Conservation (phyloP, 1,139 yeast genomes). For the Blastobotrys capitulatus region DNA sequence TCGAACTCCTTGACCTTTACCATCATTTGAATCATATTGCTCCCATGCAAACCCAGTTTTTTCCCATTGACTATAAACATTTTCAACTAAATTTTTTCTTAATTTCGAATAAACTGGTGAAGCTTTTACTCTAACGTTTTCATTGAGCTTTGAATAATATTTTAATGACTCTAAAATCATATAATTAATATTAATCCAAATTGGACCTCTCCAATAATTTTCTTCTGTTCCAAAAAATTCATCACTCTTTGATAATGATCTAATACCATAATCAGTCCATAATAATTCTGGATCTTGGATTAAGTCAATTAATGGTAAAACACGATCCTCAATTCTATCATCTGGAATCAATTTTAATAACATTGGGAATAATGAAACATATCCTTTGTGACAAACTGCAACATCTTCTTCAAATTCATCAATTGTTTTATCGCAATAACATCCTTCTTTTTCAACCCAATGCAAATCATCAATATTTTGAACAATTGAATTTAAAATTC, state of each 20-base stretch:
- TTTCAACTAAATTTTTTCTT: constrained; percentile 61
- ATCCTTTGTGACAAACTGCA: constrained; percentile 83
- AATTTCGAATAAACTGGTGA: constrained; percentile 50
- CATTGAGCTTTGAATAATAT: constrained; percentile 40
- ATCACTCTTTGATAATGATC: constrained; percentile 73
- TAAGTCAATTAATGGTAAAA: constrained; percentile 43
- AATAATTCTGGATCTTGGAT: constrained; percentile 66
- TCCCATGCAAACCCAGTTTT: constrained; percentile 86
- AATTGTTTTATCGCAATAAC: constrained; percentile 83
- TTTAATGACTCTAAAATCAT: constrained; percentile 65
- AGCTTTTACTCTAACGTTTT: constrained; percentile 36
- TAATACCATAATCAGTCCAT: constrained; percentile 75
- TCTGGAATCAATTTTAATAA: constrained; percentile 61
- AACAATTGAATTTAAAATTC: constrained; percentile 52
- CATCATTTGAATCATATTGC: constrained; percentile 75
- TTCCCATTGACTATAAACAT: constrained; percentile 63
- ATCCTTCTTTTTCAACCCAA: constrained; percentile 62
- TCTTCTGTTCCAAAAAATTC: constrained; percentile 68
- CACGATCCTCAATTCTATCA: constrained; percentile 30
- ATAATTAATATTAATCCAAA: constrained; percentile 91
- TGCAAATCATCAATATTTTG: constrained; percentile 66
- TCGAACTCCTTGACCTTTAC: constrained; percentile 74
- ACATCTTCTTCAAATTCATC: constrained; percentile 62
- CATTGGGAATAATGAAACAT: constrained; percentile 82
- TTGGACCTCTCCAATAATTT: constrained; percentile 93